Percentiles rank a stretch among this genome's conserved stretches.
phyloP scores from a whole-genome alignment of 805 yeast species.

The Candida dajiaensis region DNA sequence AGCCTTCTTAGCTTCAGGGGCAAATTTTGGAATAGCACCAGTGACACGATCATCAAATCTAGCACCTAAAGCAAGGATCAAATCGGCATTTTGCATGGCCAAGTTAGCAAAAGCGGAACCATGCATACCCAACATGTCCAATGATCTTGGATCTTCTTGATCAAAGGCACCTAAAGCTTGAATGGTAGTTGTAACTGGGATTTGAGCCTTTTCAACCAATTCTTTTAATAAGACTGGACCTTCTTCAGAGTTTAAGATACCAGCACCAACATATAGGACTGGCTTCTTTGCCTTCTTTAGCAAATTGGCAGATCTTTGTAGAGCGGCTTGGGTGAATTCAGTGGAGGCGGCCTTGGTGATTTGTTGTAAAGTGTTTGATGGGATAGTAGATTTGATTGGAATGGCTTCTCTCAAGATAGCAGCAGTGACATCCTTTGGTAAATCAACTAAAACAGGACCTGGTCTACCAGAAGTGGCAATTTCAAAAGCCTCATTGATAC shows the following conservation, averaged over 20 bases:
- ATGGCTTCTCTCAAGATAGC: slow-evolving; percentile 81
- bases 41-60: slow-evolving; percentile 99
- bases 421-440: slow-evolving; percentile 97
- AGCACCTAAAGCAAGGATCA: slow-evolving; percentile 92
- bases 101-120: slow-evolving; percentile 93
- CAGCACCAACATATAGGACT: slow-evolving; percentile 86
- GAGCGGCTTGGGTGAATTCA: slow-evolving; percentile 68
- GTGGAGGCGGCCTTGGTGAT: slow-evolving; percentile 66
- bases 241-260: slow-evolving; percentile 71
- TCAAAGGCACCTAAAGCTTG: slow-evolving; percentile 95
- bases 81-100: slow-evolving; percentile 90
- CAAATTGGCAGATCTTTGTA: slow-evolving; percentile 70
- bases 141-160: slow-evolving; percentile 82
- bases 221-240: slow-evolving; percentile 78
- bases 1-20: slow-evolving; percentile 89
- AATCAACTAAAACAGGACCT: slow-evolving; percentile 95
- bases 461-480: slow-evolving; percentile 96
- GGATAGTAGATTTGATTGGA: slow-evolving; percentile 73
- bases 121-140: slow-evolving; percentile 98
- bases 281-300: slow-evolving; percentile 84
- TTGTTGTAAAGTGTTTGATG: slow-evolving; percentile 60
- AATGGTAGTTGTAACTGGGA: slow-evolving; percentile 94
- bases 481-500: slow-evolving; percentile 97
- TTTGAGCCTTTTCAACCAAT: slow-evolving; percentile 82
- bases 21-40: slow-evolving; percentile 76